phyloP scores from a whole-genome alignment of 352 stramenopile species.

The Phytophthora rubi region DNA sequence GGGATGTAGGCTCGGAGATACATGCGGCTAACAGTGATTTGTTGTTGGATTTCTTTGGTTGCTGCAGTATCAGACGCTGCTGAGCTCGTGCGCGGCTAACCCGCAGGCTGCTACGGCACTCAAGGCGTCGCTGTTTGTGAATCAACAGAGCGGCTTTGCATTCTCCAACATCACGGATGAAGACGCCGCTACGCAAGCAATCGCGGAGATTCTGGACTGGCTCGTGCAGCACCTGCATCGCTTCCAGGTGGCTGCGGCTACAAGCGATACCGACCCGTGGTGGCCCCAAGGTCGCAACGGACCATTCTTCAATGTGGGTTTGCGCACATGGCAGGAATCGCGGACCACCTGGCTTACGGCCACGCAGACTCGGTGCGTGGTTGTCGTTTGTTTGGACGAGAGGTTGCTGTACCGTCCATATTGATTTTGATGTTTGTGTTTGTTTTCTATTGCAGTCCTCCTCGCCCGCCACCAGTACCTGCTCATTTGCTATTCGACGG shows the following conservation, averaged over 20 bases:
- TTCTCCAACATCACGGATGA: conserved; percentile 92
- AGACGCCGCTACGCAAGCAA: conserved; percentile 86
- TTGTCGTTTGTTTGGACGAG: conserved; percentile 8
- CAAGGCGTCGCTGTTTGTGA: conserved; percentile 67
- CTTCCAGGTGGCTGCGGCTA: conserved; percentile 76
- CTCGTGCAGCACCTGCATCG: conserved; percentile 84
- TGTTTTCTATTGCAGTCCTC: conserved; percentile 54
- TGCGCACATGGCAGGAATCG: conserved; percentile 80
- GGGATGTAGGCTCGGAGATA: background rate
- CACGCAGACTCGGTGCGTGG: conserved; percentile 67
- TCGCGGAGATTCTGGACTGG: conserved; percentile 88
- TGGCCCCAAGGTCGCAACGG: conserved; percentile 89
- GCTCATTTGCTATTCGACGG: conserved; percentile 84
- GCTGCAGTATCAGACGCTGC: conserved; percentile 62
- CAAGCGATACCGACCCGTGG: conserved; percentile 83
- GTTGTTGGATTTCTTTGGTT: conserved; percentile 7
- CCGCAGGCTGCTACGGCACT: conserved; percentile 22
- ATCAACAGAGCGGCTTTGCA: conserved; percentile 81
- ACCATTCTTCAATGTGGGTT: conserved; percentile 85
- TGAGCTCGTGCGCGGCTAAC: conserved; percentile 42
- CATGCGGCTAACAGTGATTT: background rate
- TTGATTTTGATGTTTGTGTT: conserved; percentile 15
- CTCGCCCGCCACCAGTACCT: conserved; percentile 66
- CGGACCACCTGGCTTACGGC: conserved; percentile 73
- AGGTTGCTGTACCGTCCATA: background rate